Conservation (phyloP, 805 yeast genomes). For the Lipomyces mesembrius region DNA sequence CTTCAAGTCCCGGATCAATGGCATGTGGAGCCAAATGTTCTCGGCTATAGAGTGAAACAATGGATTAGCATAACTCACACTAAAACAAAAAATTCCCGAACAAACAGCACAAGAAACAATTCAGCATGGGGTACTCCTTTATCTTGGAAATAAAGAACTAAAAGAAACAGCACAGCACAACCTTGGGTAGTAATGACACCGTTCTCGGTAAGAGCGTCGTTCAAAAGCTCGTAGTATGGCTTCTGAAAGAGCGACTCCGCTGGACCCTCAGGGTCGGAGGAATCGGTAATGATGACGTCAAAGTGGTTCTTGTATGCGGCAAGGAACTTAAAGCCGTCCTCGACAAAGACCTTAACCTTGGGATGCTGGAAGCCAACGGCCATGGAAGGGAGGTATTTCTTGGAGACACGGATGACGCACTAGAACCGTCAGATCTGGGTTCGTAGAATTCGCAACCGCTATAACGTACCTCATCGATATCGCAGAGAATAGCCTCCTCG, state of each 20-base stretch:
- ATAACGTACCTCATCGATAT: constrained; percentile 77
- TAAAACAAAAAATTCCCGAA: not conserved
- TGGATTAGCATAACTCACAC: constrained; percentile 40
- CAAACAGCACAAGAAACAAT: constrained; percentile 28
- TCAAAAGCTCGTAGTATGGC: constrained; percentile 82
- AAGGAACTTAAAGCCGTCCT: constrained; percentile 97
- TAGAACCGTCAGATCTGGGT: not conserved
- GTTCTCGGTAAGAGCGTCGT: constrained; percentile 85
- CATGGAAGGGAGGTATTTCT: constrained; percentile 86
- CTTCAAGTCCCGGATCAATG: constrained; percentile 79
- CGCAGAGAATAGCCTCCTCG: constrained; percentile 89
- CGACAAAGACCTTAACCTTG: constrained; percentile 86
- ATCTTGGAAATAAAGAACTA: not conserved
- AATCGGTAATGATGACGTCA: constrained; percentile 95
- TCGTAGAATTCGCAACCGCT: not conserved
- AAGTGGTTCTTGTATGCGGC: constrained; percentile 81
- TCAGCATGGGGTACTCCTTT: not conserved
- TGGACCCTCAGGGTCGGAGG: constrained; percentile 98
- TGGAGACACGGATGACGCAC: constrained; percentile 77
- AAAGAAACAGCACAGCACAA: constrained; percentile 41
- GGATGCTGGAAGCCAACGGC: constrained; percentile 83
- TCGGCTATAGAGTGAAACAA: constrained; percentile 55
- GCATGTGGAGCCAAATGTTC: constrained; percentile 89
- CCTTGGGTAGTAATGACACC: constrained; percentile 93
- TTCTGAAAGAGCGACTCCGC: constrained; percentile 93